Percentiles rank a stretch among this genome's conserved stretches.
Conservation (phyloP, 2,329 filamentous ascomycete species). For the Emergomyces pasteurianus region DNA sequence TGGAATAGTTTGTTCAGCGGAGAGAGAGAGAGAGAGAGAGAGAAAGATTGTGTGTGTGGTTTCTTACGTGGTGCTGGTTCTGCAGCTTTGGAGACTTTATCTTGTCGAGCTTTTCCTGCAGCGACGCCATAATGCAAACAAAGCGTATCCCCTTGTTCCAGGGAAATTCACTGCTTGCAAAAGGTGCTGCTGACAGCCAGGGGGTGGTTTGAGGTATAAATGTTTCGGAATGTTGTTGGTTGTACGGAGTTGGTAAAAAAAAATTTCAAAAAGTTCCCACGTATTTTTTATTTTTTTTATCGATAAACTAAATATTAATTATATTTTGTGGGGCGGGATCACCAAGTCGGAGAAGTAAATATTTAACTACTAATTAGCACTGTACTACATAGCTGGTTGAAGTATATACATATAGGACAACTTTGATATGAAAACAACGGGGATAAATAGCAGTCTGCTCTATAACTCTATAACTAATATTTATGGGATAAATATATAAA, state of each 20-base stretch:
- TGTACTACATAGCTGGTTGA: too few relatives aligned
- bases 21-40: too few relatives aligned
- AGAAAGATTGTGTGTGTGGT: not conserved
- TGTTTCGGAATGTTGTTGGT: not conserved
- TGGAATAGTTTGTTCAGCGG: not conserved
- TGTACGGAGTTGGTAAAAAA: not conserved
- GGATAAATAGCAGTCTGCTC: too few relatives aligned
- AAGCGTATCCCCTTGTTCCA: slow-evolving; percentile 14
- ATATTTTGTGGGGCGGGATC: not conserved
- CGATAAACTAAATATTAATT: too few relatives aligned
- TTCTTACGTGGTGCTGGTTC: slow-evolving; percentile 75
- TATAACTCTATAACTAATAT: too few relatives aligned
- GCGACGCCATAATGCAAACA: slow-evolving; percentile 40
- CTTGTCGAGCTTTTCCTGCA: slow-evolving; percentile 91
- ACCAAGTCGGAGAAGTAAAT: too few relatives aligned
- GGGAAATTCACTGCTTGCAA: slow-evolving; percentile 13
- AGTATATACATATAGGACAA: too few relatives aligned
- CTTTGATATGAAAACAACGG: not conserved
- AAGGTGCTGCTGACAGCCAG: not conserved
- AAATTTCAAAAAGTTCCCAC: too few relatives aligned
- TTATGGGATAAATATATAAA: too few relatives aligned
- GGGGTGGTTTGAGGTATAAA: not conserved
- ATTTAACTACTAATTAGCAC: too few relatives aligned
- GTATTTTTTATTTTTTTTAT: too few relatives aligned
- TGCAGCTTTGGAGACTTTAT: slow-evolving; percentile 94